Percentiles rank a stretch among this genome's conserved stretches.
Evolutionary conservation across 2,329 filamentous ascomycete species (phyloP).

Genomic region (Colletotrichum lini): DNA sequence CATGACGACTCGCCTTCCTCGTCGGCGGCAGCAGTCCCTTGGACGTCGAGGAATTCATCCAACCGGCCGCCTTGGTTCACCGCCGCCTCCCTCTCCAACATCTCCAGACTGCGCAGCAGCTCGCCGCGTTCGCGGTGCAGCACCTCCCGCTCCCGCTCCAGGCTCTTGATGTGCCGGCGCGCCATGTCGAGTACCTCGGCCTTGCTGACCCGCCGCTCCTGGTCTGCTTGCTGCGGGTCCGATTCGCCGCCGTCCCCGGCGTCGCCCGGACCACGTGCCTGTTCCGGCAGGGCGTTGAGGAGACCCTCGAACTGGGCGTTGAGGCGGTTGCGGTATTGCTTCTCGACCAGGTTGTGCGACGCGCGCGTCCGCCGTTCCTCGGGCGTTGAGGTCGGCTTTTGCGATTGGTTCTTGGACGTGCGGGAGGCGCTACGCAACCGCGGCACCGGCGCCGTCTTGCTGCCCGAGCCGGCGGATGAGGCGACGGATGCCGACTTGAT

Average conservation of each 20-base stretch:
- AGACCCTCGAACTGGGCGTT: slow-evolving; percentile 52
- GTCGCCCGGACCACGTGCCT: slow-evolving; percentile 35
- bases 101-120: slow-evolving; percentile 42
- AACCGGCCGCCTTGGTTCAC: slow-evolving; percentile 12
- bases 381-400: slow-evolving; percentile 46
- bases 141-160: slow-evolving; percentile 50
- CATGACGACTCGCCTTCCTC: slow-evolving; percentile 16
- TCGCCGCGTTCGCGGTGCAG: slow-evolving; percentile 50
- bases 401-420: slow-evolving; percentile 49
- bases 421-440: slow-evolving; percentile 50
- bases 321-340: slow-evolving; percentile 52
- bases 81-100: slow-evolving; percentile 35
- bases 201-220: slow-evolving; percentile 51
- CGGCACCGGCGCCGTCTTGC: slow-evolving; percentile 38
- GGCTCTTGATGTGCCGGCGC: slow-evolving; percentile 50
- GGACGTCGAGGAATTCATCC: slow-evolving; percentile 29
- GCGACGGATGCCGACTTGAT: slow-evolving; percentile 25
- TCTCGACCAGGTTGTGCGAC: slow-evolving; percentile 53
- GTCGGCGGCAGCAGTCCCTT: slow-evolving; percentile 16
- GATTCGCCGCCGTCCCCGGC: slow-evolving; percentile 28
- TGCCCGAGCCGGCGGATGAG: slow-evolving; percentile 30
- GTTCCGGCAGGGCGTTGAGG: slow-evolving; percentile 48
- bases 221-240: slow-evolving; percentile 43
- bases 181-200: slow-evolving; percentile 55
- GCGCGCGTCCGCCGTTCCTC: slow-evolving; percentile 50